phyloP scores from a whole-genome alignment of 1,139 yeast genomes.

The Trichomonascaceae sp. region DNA sequence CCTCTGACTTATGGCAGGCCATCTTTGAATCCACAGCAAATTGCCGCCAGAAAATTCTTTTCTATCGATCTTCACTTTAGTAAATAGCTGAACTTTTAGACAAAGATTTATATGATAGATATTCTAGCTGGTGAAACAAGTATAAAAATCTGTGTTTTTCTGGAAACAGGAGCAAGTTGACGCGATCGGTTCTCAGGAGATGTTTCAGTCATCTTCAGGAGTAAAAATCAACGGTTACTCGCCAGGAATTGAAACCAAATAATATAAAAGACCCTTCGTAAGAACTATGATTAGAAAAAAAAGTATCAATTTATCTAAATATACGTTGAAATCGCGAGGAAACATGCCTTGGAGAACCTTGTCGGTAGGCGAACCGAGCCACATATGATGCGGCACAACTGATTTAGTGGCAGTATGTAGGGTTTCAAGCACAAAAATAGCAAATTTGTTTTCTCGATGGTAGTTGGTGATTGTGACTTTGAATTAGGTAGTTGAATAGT shows the following conservation, averaged over 20 bases:
- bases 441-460: background rate
- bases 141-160: background rate
- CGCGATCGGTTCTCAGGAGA: background rate
- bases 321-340: background rate
- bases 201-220: background rate
- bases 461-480: background rate
- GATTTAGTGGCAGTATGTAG: background rate
- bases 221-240: background rate
- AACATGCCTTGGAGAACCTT: background rate
- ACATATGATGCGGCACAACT: background rate
- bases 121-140: background rate
- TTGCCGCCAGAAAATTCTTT: constrained; percentile 72
- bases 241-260: background rate
- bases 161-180: background rate
- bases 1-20: constrained; percentile 85
- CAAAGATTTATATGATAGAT: background rate
- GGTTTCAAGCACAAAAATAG: background rate
- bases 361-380: background rate
- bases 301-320: too few species aligned
- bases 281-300: background rate
- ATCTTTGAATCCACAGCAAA: constrained; percentile 55
- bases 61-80: constrained; percentile 78
- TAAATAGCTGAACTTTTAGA: constrained; percentile 39
- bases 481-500: background rate
- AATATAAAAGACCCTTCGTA: background rate